Evolutionary conservation across 768 basidiomycete species (phyloP), one percentile per base, ranked within the genome.

Genomic region (Termitomyces sp.): DNA sequence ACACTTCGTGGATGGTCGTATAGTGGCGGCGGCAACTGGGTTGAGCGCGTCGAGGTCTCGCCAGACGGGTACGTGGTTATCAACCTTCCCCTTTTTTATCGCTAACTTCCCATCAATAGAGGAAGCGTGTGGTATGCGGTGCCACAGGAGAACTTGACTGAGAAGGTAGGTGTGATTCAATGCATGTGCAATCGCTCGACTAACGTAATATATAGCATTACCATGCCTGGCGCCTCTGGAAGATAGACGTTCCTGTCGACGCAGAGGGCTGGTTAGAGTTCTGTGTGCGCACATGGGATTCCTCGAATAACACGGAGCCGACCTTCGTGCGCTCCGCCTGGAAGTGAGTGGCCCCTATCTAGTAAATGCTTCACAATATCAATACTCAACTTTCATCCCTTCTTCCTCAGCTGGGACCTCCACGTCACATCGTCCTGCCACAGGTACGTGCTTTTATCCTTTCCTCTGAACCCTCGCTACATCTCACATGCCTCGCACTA

Each of bases 211-310:
- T 25, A 21, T 48, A 81, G 77, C 78, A 82, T 60, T 83, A 82
- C 62, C 73, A 81, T 53, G 79, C 81, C 0, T 82, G 79, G 80
- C 66, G 82, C 44, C 70, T 82, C 16, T 82, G 81, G 82, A 76
- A 73, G 59, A 76, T 81, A 42, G 72, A 77, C 12, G 53, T 83
- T 0, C 81, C 80, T 5, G 77, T 82, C 38, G 78, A 80, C 41
- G 81, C 80, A 4, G 79, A 83, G 60, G 81, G 81, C 5, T 82
- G 81, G 80, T 72, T 82, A 37, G 81, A 82, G 60, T 77, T 82
- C 68, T 79, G 78, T 55, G 79, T 79, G 21, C 77, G 81, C 48
- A 77, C 78, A 0, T 83, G 82, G 81, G 81, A 82, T 60, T 79
- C 79, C n/a, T 78, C 79, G 8, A 79, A 79, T 67, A 82, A 83